Percentiles rank a stretch among this genome's conserved stretches.
phyloP scores from a whole-genome alignment of 1,284 basidiomycete genomes.

The Cryptococcus sp. region DNA sequence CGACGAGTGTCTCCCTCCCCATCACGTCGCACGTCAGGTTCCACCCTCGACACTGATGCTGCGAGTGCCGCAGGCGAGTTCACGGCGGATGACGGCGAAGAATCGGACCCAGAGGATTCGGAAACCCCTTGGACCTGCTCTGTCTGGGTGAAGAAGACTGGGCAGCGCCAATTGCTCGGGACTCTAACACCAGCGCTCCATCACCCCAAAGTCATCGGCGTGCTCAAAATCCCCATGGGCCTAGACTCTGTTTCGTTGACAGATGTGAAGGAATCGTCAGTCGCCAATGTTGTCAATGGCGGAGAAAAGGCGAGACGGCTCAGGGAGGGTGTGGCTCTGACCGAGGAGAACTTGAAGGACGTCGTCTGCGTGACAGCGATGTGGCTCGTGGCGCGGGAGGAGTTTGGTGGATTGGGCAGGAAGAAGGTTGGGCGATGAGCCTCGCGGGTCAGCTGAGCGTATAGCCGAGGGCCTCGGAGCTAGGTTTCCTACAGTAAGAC shows the following conservation, averaged over 20 bases:
- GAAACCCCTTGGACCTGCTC: slow-evolving; percentile 91
- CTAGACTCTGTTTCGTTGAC: slow-evolving; percentile 67
- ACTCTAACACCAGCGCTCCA: slow-evolving; percentile 89
- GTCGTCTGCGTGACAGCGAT: slow-evolving; percentile 82
- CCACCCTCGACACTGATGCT: slow-evolving; percentile 10
- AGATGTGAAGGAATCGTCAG: slow-evolving; percentile 3
- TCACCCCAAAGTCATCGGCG: slow-evolving; percentile 90
- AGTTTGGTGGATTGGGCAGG: slow-evolving; percentile 83
- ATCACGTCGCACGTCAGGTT: slow-evolving; percentile 5
- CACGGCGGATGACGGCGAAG: slow-evolving; percentile 27
- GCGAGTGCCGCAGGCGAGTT: slow-evolving; percentile 8
- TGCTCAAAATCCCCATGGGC: slow-evolving; percentile 85
- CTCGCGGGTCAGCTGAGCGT: no score
- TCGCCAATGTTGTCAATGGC: neutral
- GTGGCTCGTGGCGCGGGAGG: slow-evolving; percentile 90
- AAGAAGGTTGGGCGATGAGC: slow-evolving; percentile 54
- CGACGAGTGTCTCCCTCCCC: slow-evolving; percentile 9
- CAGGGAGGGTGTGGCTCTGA: slow-evolving; percentile 62
- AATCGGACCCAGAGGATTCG: slow-evolving; percentile 90
- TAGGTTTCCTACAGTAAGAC: no score
- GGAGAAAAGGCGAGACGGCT: slow-evolving; percentile 18
- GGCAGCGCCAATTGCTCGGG: slow-evolving; percentile 56
- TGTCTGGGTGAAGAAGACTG: slow-evolving; percentile 51
- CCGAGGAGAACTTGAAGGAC: slow-evolving; percentile 93
- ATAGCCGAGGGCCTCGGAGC: no score